phyloP scores from a whole-genome alignment of 1,284 basidiomycete genomes.

The Ceratobasidium sp. region DNA sequence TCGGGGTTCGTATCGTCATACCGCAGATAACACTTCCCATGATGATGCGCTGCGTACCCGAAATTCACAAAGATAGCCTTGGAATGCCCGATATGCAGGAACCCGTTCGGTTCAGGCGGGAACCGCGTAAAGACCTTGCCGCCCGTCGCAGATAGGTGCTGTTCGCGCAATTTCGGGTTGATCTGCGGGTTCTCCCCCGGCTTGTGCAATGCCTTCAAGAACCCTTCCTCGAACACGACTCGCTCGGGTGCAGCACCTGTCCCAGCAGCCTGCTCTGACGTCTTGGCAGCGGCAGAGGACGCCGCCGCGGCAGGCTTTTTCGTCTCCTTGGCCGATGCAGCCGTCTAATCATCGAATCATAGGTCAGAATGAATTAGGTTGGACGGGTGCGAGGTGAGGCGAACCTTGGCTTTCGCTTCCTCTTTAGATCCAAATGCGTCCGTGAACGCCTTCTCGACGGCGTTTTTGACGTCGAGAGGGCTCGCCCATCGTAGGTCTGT shows the following conservation, averaged over 20 bases:
- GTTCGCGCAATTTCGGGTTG: slow-evolving; percentile 77
- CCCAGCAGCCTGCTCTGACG: slow-evolving; percentile 48
- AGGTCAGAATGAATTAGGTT: slow-evolving; percentile 3
- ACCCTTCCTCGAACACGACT: slow-evolving; percentile 93
- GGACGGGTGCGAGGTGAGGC: slow-evolving; percentile 42
- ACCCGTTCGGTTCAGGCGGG: slow-evolving; percentile 98
- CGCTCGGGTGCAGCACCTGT: slow-evolving; percentile 62
- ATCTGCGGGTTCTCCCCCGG: slow-evolving; percentile 95
- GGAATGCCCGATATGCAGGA: slow-evolving; percentile 95
- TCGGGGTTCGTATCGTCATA: slow-evolving; percentile 99
- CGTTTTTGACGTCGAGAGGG: slow-evolving; percentile 88
- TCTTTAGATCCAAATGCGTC: slow-evolving; percentile 85
- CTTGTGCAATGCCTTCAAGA: slow-evolving; percentile 92
- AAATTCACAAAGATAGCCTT: slow-evolving; percentile 99
- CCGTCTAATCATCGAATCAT: slow-evolving; percentile 1
- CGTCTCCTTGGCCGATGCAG: slow-evolving; percentile 45
- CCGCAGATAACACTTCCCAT: slow-evolving; percentile 91
- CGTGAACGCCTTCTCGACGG: slow-evolving; percentile 81
- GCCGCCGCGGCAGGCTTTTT: slow-evolving; percentile 49
- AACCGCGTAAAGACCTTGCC: slow-evolving; percentile 95
- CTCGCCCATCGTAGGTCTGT: slow-evolving; percentile 89
- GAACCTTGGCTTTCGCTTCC: slow-evolving; percentile 76
- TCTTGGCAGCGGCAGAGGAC: slow-evolving; percentile 46
- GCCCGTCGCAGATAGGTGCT: slow-evolving; percentile 84
- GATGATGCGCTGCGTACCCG: slow-evolving; percentile 93